phyloP scores from a whole-genome alignment of 2,329 filamentous ascomycete species.

The Diaporthe citri region DNA sequence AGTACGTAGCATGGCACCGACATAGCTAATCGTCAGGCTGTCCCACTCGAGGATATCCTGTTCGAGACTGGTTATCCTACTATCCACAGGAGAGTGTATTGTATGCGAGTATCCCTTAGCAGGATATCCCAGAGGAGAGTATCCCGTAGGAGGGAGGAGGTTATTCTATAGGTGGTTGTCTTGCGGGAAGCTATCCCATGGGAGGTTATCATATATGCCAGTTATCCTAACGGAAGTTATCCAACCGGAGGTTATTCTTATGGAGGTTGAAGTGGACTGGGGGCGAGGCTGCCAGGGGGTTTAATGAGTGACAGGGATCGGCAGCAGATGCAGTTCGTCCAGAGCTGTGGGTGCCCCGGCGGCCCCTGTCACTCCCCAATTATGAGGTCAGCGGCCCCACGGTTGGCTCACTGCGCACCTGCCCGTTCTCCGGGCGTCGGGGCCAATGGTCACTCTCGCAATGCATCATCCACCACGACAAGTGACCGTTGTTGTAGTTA shows the following conservation, averaged over 20 bases:
- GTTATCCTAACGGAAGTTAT: too few species aligned
- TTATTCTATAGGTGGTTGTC: background rate
- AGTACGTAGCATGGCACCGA: too few species aligned
- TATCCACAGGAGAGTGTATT: background rate
- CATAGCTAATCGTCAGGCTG: too few species aligned
- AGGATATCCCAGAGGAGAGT: background rate
- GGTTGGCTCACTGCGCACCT: conserved; percentile 3
- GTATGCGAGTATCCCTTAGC: too few species aligned
- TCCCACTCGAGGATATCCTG: too few species aligned
- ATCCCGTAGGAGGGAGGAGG: too few species aligned
- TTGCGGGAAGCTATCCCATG: background rate
- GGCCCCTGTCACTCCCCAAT: conserved; percentile 3
- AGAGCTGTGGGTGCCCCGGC: background rate
- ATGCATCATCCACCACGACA: conserved; percentile 21
- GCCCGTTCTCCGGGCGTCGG: conserved; percentile 14
- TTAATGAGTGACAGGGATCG: conserved; percentile 15
- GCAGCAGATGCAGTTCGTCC: conserved; percentile 23
- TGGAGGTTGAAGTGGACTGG: background rate
- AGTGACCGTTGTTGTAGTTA: conserved; percentile 4
- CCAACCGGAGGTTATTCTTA: background rate
- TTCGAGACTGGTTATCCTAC: too few species aligned
- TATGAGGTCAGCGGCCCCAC: conserved; percentile 32
- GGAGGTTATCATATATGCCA: background rate
- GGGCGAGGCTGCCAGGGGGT: conserved; percentile 1
- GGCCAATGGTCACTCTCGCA: conserved; percentile 19